phyloP scores from a whole-genome alignment of 768 basidiomycete species.

The Mycena haematopus region DNA sequence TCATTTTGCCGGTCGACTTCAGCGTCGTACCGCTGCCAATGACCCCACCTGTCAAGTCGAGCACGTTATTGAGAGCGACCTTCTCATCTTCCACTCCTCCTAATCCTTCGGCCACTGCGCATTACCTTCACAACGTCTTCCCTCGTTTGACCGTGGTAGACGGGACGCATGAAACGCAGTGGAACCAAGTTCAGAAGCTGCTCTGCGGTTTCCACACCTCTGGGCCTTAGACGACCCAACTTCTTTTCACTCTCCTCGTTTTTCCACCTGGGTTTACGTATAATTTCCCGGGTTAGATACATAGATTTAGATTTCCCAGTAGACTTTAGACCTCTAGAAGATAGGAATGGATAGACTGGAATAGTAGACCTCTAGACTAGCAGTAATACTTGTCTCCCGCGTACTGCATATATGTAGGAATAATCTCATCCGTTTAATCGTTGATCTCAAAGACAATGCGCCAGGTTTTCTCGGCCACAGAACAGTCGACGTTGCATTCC shows the following conservation, averaged over 20 bases:
- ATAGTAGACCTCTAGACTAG: background rate
- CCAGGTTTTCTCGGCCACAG: no score
- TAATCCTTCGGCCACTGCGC: slow-evolving; percentile 36
- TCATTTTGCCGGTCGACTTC: slow-evolving; percentile 41
- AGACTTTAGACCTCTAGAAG: background rate
- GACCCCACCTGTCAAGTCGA: slow-evolving; percentile 18
- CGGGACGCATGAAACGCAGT: slow-evolving; percentile 41
- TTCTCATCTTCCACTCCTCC: slow-evolving; percentile 41
- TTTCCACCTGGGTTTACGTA: background rate
- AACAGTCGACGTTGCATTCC: no score
- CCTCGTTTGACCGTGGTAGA: slow-evolving; percentile 45
- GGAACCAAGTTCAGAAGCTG: slow-evolving; percentile 29
- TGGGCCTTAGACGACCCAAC: background rate
- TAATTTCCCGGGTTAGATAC: background rate
- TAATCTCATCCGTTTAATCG: no score
- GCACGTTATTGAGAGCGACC: slow-evolving; percentile 41
- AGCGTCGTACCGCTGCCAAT: background rate
- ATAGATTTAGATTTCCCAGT: background rate
- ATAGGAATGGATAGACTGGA: background rate
- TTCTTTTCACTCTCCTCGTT: background rate
- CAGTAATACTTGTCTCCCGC: no score
- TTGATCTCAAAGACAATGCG: no score
- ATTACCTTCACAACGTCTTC: slow-evolving; percentile 44
- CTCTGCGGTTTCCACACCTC: background rate
- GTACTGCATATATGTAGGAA: no score